Evolutionary conservation across 306 rosid species (phyloP).

Genomic region (Pachyrhizus erosus): DNA sequence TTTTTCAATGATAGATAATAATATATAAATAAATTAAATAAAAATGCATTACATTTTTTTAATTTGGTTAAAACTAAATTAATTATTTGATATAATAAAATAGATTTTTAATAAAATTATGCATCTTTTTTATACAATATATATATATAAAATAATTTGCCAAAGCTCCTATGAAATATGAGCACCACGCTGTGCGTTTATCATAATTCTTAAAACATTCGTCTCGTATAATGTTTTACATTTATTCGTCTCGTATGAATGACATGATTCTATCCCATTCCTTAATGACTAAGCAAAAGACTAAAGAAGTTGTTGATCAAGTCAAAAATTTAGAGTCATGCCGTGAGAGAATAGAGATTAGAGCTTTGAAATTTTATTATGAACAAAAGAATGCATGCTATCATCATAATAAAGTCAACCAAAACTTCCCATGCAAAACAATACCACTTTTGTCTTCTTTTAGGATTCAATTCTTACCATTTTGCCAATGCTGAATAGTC

Average conservation of each 20-base stretch:
- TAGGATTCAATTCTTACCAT: background rate
- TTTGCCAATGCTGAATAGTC: too few relatives aligned
- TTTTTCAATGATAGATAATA: too few relatives aligned
- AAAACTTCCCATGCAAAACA: background rate
- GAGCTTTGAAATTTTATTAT: background rate
- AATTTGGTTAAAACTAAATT: too few relatives aligned
- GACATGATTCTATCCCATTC: background rate
- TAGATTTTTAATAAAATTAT: too few relatives aligned
- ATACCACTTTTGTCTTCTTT: background rate
- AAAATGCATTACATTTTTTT: too few relatives aligned
- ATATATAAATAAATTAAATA: too few relatives aligned
- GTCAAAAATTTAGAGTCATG: slow-evolving; percentile 13
- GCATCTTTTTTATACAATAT: too few relatives aligned
- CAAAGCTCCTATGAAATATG: too few relatives aligned
- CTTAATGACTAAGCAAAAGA: background rate
- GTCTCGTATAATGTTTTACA: background rate
- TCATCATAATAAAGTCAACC: background rate
- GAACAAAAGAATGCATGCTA: background rate
- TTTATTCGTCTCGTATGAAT: background rate
- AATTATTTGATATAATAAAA: too few relatives aligned
- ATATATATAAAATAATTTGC: too few relatives aligned
- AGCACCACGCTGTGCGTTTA: too few relatives aligned
- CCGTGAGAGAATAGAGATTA: background rate
- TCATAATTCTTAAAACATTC: background rate
- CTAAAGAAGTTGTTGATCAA: background rate